Evolutionary conservation across 2,329 filamentous ascomycete genomes (phyloP).

Genomic region (Penicillium concentricum): DNA sequence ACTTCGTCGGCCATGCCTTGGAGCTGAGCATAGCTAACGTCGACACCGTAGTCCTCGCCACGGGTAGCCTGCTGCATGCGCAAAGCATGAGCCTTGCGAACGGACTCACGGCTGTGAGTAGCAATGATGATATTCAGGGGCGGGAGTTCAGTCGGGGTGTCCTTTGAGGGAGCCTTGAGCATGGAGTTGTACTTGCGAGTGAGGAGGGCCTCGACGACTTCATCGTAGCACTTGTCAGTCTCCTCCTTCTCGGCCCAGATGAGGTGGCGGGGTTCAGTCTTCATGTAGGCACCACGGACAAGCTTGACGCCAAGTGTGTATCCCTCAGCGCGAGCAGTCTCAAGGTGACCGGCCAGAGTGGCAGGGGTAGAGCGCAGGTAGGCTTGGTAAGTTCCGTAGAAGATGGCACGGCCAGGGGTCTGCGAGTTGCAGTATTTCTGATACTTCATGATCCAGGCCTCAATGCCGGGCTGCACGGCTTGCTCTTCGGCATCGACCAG

Average conservation of each 20-base stretch:
- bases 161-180: constrained; percentile 48
- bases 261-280: constrained; percentile 46
- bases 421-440: constrained; percentile 54
- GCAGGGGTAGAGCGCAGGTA: constrained; percentile 52
- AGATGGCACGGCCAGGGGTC: constrained; percentile 50
- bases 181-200: constrained; percentile 58
- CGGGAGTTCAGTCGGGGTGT: constrained; percentile 37
- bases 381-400: constrained; percentile 55
- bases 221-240: constrained; percentile 55
- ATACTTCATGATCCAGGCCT: constrained; percentile 53
- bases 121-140: constrained; percentile 57
- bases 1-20: constrained; percentile 97
- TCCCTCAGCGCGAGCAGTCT: constrained; percentile 46
- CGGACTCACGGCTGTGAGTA: constrained; percentile 58
- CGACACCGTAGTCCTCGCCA: constrained; percentile 43
- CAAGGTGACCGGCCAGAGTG: constrained; percentile 48
- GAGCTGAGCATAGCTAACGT: constrained; percentile 71
- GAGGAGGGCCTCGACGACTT: constrained; percentile 55
- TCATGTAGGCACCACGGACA: constrained; percentile 55
- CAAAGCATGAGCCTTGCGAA: constrained; percentile 51
- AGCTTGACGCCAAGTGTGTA: constrained; percentile 55
- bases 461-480: constrained; percentile 52
- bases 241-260: constrained; percentile 50
- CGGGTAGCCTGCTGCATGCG: constrained; percentile 47
- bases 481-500: constrained; percentile 57